Percentiles rank a stretch among this genome's conserved stretches.
Conservation (phyloP, 176 grass and related monocot species). For the Zoysia japonica region DNA sequence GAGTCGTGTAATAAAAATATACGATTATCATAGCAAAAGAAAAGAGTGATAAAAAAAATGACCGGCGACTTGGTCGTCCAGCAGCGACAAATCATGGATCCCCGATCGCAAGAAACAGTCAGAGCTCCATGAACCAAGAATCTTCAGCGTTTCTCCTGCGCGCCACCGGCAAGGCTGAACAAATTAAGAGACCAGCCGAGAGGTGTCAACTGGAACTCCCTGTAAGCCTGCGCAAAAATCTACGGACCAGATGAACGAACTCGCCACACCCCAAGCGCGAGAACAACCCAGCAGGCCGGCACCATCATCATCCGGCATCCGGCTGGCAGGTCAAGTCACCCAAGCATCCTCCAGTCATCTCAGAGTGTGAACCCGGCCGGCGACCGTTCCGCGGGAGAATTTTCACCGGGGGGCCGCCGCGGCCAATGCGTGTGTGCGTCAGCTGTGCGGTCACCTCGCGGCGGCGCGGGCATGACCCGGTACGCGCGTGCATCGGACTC, state of each 20-base stretch:
- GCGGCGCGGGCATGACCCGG: too few relatives aligned
- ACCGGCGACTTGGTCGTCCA: background rate
- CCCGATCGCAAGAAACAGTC: background rate
- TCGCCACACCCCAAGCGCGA: background rate
- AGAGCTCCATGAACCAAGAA: background rate
- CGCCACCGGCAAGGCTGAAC: too few relatives aligned
- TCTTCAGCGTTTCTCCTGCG: too few relatives aligned
- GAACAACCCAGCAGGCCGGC: background rate
- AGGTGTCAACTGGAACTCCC: background rate
- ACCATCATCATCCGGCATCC: too few relatives aligned
- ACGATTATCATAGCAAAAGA: background rate
- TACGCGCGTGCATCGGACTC: background rate
- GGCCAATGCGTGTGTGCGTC: background rate
- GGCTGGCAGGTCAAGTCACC: background rate
- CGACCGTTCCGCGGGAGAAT: slow-evolving; percentile 20
- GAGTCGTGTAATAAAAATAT: too few relatives aligned
- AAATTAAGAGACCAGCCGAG: too few relatives aligned
- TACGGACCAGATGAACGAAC: background rate
- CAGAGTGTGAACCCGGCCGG: slow-evolving; percentile 21
- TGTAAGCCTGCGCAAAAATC: too few relatives aligned
- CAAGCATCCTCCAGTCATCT: background rate
- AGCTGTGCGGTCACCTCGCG: background rate
- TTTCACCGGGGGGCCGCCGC: background rate
- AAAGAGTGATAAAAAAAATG: background rate
- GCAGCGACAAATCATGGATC: background rate